These are phyloP conservation scores for Fraxinus paxiana DNA, from an alignment of 305 asterid species.

Conservation along the genomic window DNA sequence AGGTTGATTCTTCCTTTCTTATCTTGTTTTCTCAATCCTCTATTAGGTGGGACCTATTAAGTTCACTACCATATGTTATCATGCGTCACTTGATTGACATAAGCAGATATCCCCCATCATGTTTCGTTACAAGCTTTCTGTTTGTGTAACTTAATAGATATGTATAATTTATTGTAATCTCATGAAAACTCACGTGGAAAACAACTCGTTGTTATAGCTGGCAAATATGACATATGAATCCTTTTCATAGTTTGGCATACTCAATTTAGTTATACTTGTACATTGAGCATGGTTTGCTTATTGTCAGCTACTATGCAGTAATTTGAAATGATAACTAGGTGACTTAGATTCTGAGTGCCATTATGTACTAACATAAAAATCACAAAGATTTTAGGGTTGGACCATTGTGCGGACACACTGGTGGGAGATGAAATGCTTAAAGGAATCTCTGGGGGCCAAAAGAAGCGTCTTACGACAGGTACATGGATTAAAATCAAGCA, in stretches of 20 bases:
- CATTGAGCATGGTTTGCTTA: not conserved
- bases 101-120: not conserved
- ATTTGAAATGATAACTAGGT: not conserved
- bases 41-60: not conserved
- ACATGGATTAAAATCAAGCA: slow-evolving; percentile 17
- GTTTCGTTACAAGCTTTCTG: not conserved
- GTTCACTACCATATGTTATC: not conserved
- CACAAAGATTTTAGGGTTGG: slow-evolving; percentile 96
- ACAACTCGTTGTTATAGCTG: not conserved
- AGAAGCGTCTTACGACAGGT: slow-evolving; percentile 90
- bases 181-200: not conserved
- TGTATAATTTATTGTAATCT: not conserved
- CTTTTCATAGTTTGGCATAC: not conserved
- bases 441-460: slow-evolving; percentile 97
- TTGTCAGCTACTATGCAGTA: not conserved
- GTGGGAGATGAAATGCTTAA: slow-evolving; percentile 97
- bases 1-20: not conserved
- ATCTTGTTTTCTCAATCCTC: not conserved
- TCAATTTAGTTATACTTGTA: not conserved
- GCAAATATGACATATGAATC: not conserved
- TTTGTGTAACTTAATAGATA: not conserved
- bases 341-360: not conserved
- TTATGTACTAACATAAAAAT: slow-evolving; percentile 41
- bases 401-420: slow-evolving; percentile 74
- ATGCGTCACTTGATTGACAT: not conserved